phyloP scores from a whole-genome alignment of 140 eudicot genomes.

The Cichorium intybus region DNA sequence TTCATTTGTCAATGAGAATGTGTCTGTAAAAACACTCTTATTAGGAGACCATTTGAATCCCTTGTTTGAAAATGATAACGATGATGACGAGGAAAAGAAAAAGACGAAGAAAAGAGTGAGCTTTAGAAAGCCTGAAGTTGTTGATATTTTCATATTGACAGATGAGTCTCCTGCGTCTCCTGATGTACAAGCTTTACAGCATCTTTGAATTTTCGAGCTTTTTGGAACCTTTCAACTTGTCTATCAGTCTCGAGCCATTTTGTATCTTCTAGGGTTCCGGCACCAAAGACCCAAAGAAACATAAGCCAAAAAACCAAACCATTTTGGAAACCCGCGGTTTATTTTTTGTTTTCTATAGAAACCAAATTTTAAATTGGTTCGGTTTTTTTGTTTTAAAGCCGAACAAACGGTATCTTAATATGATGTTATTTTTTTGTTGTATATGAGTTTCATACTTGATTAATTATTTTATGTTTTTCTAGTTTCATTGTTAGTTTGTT shows the following conservation, averaged over 20 bases:
- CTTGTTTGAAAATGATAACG: not conserved
- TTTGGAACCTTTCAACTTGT: not conserved
- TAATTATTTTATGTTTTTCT: too few species aligned
- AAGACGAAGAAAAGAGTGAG: slow-evolving; percentile 50
- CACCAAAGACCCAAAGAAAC: not conserved
- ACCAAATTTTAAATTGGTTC: too few species aligned
- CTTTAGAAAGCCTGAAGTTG: slow-evolving; percentile 51
- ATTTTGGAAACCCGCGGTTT: not conserved
- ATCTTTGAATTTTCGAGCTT: not conserved
- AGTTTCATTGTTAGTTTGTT: too few species aligned
- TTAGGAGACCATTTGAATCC: not conserved
- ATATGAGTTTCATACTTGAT: too few species aligned
- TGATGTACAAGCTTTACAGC: slow-evolving; percentile 2
- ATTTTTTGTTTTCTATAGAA: too few species aligned
- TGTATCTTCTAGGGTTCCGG: not conserved
- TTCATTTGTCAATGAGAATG: not conserved
- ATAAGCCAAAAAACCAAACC: too few species aligned
- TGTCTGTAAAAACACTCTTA: slow-evolving; percentile 7
- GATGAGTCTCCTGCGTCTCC: not conserved
- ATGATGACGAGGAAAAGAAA: slow-evolving; percentile 1
- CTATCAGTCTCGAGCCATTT: not conserved
- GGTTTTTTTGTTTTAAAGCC: too few species aligned
- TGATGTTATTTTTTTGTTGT: too few species aligned
- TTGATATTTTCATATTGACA: slow-evolving; percentile 46
- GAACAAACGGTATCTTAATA: too few species aligned